phyloP scores from a whole-genome alignment of 345 rosid species.

The Euphorbia tirucalli region DNA sequence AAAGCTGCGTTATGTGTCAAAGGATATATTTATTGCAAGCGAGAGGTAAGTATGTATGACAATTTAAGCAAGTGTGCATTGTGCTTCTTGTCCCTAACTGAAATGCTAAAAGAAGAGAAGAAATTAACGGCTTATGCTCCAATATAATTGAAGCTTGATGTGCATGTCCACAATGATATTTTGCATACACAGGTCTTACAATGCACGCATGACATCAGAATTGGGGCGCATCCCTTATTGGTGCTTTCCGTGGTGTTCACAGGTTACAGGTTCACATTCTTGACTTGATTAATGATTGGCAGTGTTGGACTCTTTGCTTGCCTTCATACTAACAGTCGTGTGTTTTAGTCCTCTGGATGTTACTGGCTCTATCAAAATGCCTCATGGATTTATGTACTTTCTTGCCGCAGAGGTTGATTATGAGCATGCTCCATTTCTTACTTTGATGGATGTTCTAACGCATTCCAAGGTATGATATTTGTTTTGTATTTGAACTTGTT shows the following conservation, averaged over 20 bases:
- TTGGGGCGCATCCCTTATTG: constrained; percentile 52
- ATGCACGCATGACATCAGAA: constrained; percentile 41
- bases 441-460: constrained; percentile 74
- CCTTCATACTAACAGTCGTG: not conserved
- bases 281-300: constrained; percentile 4
- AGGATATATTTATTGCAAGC: constrained; percentile 34
- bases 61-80: not conserved
- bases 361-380: not conserved
- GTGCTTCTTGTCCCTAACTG: not conserved
- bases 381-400: constrained; percentile 7
- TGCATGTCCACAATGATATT: not conserved
- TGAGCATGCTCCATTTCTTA: constrained; percentile 43
- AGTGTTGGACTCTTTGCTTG: not conserved
- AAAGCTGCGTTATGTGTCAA: constrained; percentile 39
- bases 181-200: constrained; percentile 41
- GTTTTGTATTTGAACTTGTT: not conserved
- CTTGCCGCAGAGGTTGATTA: constrained; percentile 53
- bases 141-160: too few relatives aligned
- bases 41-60: constrained; percentile 42
- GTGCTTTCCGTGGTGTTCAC: constrained; percentile 63
- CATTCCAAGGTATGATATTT: constrained; percentile 47
- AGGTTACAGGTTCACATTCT: constrained; percentile 55
- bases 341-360: constrained; percentile 4
- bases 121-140: too few relatives aligned
- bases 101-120: too few relatives aligned